A percentile compares a stretch with the other conserved stretches of the same genome.
Conservation (phyloP, 345 rosid species). For the Eucalyptus decipiens region DNA sequence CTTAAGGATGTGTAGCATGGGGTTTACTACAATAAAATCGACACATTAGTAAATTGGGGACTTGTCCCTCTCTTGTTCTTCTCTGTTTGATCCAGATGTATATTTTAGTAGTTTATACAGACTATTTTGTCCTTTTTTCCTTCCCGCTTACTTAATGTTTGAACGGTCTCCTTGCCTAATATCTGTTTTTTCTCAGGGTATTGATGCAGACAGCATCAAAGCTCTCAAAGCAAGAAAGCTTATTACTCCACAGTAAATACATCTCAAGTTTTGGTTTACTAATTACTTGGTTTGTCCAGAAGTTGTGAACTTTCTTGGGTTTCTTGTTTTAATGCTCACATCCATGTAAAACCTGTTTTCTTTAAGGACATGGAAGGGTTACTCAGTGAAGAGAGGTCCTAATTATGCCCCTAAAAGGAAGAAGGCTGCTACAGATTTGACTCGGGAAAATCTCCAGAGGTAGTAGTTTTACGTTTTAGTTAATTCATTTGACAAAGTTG, state of each 20-base stretch:
- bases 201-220: conserved; percentile 39
- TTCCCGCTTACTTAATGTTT: not conserved
- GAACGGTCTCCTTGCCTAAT: not conserved
- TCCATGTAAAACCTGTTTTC: not conserved
- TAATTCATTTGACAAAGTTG: not conserved
- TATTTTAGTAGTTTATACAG: not conserved
- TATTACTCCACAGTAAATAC: conserved; percentile 45
- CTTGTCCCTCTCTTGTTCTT: not conserved
- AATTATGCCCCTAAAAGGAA: conserved; percentile 70
- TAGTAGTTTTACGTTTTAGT: not conserved
- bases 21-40: not conserved
- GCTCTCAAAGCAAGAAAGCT: conserved; percentile 80
- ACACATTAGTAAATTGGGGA: not conserved
- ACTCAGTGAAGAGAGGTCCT: conserved; percentile 68
- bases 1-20: not conserved
- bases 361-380: conserved; percentile 77
- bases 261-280: not conserved
- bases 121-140: not conserved
- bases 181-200: conserved; percentile 25
- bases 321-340: not conserved
- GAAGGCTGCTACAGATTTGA: conserved; percentile 75
- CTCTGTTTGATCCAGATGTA: not conserved
- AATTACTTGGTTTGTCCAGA: not conserved
- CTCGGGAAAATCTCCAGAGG: conserved; percentile 86
- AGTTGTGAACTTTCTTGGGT: not conserved